A percentile compares a stretch with the other conserved stretches of the same genome.
Evolutionary conservation across 352 stramenopile genomes (phyloP).

Genomic region (Globisporangium middletonii): DNA sequence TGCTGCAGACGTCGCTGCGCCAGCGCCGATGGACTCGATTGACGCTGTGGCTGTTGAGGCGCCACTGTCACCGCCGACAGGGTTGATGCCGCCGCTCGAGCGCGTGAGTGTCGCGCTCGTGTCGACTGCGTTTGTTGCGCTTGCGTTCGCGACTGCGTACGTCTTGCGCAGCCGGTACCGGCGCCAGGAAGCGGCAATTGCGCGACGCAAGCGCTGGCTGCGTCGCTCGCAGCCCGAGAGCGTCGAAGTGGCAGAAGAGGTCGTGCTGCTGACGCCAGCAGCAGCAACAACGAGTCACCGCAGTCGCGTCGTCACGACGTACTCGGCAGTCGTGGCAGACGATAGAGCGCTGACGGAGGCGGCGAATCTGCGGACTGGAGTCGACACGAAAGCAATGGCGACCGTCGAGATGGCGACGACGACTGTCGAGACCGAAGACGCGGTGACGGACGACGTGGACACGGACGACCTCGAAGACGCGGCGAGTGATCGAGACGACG

Average conservation of each 20-base stretch:
- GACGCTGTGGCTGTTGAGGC: background rate
- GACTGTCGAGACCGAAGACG: background rate
- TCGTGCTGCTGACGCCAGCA: conserved; percentile 23
- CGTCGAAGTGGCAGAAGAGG: conserved; percentile 31
- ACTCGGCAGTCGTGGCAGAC: background rate
- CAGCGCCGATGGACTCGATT: no score
- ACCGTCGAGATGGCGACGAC: background rate
- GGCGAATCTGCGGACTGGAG: no score
- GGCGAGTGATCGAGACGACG: background rate
- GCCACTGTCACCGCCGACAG: background rate
- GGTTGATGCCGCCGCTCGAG: conserved; percentile 5
- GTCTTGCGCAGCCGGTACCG: conserved; percentile 22
- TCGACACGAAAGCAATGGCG: background rate
- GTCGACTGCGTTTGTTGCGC: conserved; percentile 2
- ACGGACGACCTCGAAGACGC: background rate
- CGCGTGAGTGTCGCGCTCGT: conserved; percentile 4
- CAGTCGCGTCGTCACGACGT: conserved; percentile 7
- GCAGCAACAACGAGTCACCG: conserved; percentile 7
- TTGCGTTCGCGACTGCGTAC: conserved; percentile 20
- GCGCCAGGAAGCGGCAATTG: conserved; percentile 7
- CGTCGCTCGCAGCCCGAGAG: conserved; percentile 12
- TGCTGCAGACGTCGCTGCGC: background rate
- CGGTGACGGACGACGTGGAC: background rate
- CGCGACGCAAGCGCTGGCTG: conserved; percentile 27
- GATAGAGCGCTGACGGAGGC: background rate